phyloP scores from a whole-genome alignment of 768 basidiomycete species.

The Hebeloma cylindrosporum region DNA sequence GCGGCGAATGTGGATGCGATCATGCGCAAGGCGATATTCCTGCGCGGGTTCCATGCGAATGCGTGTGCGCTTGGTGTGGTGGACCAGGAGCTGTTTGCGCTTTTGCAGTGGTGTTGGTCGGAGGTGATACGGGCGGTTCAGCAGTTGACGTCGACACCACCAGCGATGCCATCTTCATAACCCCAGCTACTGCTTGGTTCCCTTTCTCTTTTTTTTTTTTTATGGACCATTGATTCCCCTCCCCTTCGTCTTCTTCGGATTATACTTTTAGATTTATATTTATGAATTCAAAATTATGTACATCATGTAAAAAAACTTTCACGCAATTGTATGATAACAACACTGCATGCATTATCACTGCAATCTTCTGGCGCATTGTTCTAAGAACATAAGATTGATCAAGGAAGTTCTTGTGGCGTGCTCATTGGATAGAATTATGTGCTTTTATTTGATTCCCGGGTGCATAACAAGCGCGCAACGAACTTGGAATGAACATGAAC shows the following conservation, averaged over 20 bases:
- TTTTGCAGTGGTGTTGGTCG: conserved; percentile 16
- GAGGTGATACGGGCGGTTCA: conserved; percentile 6
- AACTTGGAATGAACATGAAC: too few relatives aligned
- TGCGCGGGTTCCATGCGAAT: conserved; percentile 19
- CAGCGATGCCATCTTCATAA: too few relatives aligned
- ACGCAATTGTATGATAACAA: conserved; percentile 19
- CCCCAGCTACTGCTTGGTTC: too few relatives aligned
- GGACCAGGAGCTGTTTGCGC: conserved; percentile 11
- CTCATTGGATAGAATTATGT: too few relatives aligned
- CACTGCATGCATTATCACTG: background rate
- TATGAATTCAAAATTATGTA: conserved; percentile 14
- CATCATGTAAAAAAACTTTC: conserved; percentile 6
- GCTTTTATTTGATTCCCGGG: too few relatives aligned
- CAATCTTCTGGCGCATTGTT: background rate
- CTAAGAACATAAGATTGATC: background rate
- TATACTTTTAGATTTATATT: conserved; percentile 6
- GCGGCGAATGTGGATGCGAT: conserved; percentile 3
- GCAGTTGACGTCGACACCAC: background rate
- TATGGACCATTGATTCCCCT: background rate
- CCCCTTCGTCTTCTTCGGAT: background rate
- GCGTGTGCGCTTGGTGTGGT: conserved; percentile 17
- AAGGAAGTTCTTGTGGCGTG: too few relatives aligned
- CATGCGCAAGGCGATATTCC: conserved; percentile 3
- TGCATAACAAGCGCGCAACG: too few relatives aligned
- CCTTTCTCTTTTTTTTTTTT: background rate